A percentile compares a stretch with the other conserved stretches of the same genome.
Evolutionary conservation across 345 rosid genomes (phyloP).

Genomic region (Barbarea vulgaris): DNA sequence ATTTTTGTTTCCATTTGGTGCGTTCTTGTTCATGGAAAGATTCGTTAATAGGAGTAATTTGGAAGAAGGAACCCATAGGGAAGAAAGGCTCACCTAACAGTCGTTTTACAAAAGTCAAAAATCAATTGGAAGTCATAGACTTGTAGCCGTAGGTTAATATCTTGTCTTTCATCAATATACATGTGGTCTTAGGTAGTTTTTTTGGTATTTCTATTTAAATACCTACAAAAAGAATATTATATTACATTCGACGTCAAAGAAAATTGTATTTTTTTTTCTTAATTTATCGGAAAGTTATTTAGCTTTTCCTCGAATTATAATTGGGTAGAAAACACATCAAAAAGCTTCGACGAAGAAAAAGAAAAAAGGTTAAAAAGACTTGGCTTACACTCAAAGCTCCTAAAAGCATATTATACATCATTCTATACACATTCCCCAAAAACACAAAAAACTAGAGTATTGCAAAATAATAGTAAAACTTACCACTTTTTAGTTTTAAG

Average conservation of each 20-base stretch:
- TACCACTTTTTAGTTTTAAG: constrained; percentile 21
- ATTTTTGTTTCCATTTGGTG: background rate
- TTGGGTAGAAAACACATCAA: constrained; percentile 27
- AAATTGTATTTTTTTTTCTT: background rate
- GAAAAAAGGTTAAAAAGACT: constrained; percentile 29
- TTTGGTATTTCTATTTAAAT: constrained; percentile 16
- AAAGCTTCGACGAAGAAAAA: constrained; percentile 37
- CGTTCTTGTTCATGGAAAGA: constrained; percentile 1
- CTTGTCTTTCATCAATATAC: background rate
- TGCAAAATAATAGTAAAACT: background rate
- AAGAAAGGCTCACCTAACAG: background rate
- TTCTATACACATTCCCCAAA: constrained; percentile 30
- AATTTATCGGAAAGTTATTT: constrained; percentile 27
- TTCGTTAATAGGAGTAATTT: constrained; percentile 11
- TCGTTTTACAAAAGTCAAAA: background rate
- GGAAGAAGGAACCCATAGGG: background rate
- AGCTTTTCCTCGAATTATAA: constrained; percentile 32
- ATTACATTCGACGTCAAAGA: background rate
- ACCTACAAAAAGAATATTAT: constrained; percentile 7
- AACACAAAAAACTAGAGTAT: constrained; percentile 1
- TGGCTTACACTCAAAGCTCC: constrained; percentile 34
- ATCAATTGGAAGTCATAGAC: constrained; percentile 1
- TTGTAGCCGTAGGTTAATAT: background rate
- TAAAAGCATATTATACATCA: constrained; percentile 29
- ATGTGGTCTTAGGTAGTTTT: constrained; percentile 11